phyloP scores from a whole-genome alignment of 768 basidiomycete genomes.

The Rhizopogon rudus region DNA sequence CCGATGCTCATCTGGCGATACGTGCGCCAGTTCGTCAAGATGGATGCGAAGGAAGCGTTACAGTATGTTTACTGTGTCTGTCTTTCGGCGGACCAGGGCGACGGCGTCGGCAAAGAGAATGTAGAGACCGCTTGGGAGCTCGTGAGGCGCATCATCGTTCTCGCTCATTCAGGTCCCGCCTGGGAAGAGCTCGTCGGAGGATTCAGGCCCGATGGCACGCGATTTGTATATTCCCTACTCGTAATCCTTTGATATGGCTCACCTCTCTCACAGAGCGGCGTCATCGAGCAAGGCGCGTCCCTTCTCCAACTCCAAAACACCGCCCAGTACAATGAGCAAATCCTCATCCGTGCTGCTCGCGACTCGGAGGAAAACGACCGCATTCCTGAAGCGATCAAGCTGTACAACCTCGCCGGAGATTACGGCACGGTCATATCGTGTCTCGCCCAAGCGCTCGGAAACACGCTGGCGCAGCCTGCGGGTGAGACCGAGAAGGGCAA shows the following conservation, averaged over 20 bases:
- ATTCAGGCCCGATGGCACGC: conserved; percentile 83
- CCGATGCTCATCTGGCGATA: conserved; percentile 90
- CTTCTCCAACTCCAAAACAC: conserved; percentile 68
- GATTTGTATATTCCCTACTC: conserved; percentile 56
- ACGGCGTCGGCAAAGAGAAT: conserved; percentile 78
- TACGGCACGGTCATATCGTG: conserved; percentile 84
- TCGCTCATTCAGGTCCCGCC: conserved; percentile 70
- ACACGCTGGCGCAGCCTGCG: conserved; percentile 63
- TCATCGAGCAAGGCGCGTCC: conserved; percentile 78
- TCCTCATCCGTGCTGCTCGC: conserved; percentile 79
- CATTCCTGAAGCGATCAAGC: conserved; percentile 85
- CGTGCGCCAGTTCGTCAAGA: conserved; percentile 84
- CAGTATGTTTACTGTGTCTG: conserved; percentile 92
- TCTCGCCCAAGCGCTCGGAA: conserved; percentile 83
- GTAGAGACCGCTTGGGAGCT: conserved; percentile 79
- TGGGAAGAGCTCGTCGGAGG: conserved; percentile 97
- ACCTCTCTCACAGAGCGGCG: conserved; percentile 54
- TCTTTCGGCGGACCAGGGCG: conserved; percentile 67
- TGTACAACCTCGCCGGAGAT: conserved; percentile 93
- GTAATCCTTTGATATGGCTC: neutral
- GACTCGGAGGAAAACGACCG: conserved; percentile 82
- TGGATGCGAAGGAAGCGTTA: conserved; percentile 90
- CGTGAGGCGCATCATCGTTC: conserved; percentile 70
- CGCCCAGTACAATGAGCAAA: conserved; percentile 71
- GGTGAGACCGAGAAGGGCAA: conserved; percentile 55